These are phyloP conservation scores for Nyctanthes arbortristis DNA, from an alignment of 257 asterid species.

Conservation along the genomic window DNA sequence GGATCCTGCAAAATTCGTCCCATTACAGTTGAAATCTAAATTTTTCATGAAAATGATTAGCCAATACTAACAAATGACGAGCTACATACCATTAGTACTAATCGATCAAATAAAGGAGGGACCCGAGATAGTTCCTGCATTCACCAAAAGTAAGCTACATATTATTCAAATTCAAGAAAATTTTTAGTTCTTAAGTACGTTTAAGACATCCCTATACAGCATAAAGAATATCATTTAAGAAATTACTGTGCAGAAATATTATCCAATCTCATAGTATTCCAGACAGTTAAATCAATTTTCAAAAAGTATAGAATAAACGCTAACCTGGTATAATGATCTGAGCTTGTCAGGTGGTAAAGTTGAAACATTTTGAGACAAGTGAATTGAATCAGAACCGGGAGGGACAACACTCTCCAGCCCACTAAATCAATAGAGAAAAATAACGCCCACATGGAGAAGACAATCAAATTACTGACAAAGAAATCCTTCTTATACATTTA, in stretches of 20 bases:
- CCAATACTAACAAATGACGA: slow-evolving; percentile 3
- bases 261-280: not conserved
- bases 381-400: slow-evolving; percentile 48
- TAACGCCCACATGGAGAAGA: not conserved
- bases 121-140: slow-evolving; percentile 74
- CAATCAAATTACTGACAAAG: not conserved
- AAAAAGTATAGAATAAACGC: slow-evolving; percentile 3
- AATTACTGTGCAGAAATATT: not conserved
- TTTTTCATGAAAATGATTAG: slow-evolving; percentile 3
- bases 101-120: slow-evolving; percentile 65
- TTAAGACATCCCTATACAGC: not conserved
- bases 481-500: not conserved
- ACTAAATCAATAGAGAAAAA: slow-evolving; percentile 34
- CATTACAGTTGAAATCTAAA: not conserved
- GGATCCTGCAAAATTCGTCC: no score
- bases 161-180: slow-evolving; percentile 10
- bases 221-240: not conserved
- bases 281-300: slow-evolving; percentile 8
- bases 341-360: slow-evolving; percentile 53
- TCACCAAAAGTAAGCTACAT: slow-evolving; percentile 22
- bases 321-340: slow-evolving; percentile 62
- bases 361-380: slow-evolving; percentile 37
- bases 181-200: not conserved
- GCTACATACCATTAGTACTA: slow-evolving; percentile 67
- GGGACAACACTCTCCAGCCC: slow-evolving; percentile 75